Conservation (phyloP, 352 stramenopile species). For the Elongisporangium senticosum region DNA sequence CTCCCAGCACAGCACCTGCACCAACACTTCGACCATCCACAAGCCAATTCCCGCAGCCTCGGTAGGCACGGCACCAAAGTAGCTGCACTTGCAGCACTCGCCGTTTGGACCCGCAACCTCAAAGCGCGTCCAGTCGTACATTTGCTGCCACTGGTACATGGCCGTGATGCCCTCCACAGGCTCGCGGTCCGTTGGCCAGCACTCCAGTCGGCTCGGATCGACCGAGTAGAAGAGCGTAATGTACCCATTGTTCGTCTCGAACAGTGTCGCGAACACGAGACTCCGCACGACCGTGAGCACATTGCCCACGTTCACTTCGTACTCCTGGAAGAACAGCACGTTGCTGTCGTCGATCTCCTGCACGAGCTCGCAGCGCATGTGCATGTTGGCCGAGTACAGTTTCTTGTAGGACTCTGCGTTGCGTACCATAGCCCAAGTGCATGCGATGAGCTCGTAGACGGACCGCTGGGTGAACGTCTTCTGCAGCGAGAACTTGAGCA, state of each 20-base stretch:
- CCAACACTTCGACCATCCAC: not conserved
- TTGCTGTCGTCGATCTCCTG: constrained; percentile 60
- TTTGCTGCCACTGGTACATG: constrained; percentile 11
- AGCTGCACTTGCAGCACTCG: not conserved
- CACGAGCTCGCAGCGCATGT: constrained; percentile 28
- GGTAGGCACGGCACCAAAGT: not conserved
- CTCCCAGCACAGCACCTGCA: constrained; percentile 11
- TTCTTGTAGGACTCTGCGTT: constrained; percentile 14
- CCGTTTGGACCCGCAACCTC: not conserved
- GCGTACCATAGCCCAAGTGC: constrained; percentile 35
- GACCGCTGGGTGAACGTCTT: constrained; percentile 33
- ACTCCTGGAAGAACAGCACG: constrained; percentile 30
- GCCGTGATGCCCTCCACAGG: not conserved
- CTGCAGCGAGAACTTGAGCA: constrained; percentile 52
- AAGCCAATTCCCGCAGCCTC: not conserved
- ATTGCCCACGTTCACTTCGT: constrained; percentile 12
- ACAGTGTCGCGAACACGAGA: constrained; percentile 38
- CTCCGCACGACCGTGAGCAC: constrained; percentile 34
- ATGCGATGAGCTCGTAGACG: constrained; percentile 19
- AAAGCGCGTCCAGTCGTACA: constrained; percentile 15
- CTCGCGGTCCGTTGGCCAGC: not conserved
- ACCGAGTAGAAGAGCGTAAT: constrained; percentile 42
- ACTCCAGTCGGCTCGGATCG: constrained; percentile 12
- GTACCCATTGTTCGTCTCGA: constrained; percentile 27
- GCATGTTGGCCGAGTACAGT: constrained; percentile 46